Base-by-base conservation (phyloP, 305 asterid genomes). In the Ajuga reptans region DNA sequence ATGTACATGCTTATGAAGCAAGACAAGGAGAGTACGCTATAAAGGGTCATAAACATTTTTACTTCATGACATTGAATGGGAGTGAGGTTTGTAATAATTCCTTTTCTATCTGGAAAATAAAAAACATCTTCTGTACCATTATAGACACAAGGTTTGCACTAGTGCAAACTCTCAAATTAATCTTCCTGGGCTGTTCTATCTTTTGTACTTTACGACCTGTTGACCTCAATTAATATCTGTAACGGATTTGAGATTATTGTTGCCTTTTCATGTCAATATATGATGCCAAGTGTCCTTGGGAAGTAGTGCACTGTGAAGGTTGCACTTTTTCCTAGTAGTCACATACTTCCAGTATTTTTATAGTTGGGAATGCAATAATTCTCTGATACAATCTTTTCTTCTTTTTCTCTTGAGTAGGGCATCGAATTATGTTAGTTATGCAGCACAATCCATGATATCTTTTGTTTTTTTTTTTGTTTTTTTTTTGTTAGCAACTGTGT, bases 41-140 rank as follows among this genome's bases (percentile, higher is more conserved):
- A 69, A 75, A 81, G 50, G 93, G 96, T 66, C 96, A 92, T 73
- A 88, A 73, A 66, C 98, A 92, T 85, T 92, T 92, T 82, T 92
- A 92, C 83, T 92, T 92, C 86, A 92, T 90, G 98, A 87, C 97
- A 41, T 80, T 92, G 79, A 92, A 88, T 79, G 95, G 96, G 75
- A 85, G 93, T 75, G 98, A 92, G 98, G 98, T 92, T 74, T 14
- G 88, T 66, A 17, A 21, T 72, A 33, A 63, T 72, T 68, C 47
- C 15, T 72, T 46, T 67, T 57, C 53, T 73, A 14, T 52, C 6
- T 60, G 24, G 63, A 53, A 67, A 66, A 59, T 72, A 50, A 53
- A n/a, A 56, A 53, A 42, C 9, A 21, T 15, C 61, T 15, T 52
- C 16, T 43, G 24, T 61, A 27, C 47, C 18, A 52, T 45, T 47